Conservation (phyloP, 345 rosid species). For the Odontarrhena argentea region DNA sequence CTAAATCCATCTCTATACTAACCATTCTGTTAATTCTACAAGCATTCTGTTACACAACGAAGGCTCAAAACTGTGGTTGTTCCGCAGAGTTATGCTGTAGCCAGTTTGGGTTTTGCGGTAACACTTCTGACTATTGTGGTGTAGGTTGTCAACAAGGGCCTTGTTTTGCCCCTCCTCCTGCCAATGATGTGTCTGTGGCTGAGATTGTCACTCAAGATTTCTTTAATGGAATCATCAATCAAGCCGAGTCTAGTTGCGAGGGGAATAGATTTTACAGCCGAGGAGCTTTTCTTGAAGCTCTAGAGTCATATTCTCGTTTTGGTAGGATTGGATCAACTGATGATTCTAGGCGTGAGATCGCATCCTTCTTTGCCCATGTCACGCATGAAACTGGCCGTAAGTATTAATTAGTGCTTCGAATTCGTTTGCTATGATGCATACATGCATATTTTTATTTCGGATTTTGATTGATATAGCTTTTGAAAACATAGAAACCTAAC, state of each 20-base stretch:
- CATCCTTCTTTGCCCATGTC: constrained; percentile 79
- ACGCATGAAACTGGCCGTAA: constrained; percentile 89
- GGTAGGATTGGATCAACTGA: constrained; percentile 55
- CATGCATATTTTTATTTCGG: background rate
- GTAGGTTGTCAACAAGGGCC: constrained; percentile 63
- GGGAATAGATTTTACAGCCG: constrained; percentile 68
- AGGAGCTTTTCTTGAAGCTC: constrained; percentile 58
- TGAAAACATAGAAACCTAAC: too few relatives aligned
- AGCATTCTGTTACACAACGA: constrained; percentile 8
- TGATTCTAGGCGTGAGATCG: constrained; percentile 70
- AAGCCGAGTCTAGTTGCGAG: constrained; percentile 51
- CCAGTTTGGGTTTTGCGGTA: constrained; percentile 49
- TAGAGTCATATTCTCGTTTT: constrained; percentile 49
- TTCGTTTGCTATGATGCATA: background rate
- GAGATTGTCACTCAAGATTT: constrained; percentile 50
- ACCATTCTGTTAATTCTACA: constrained; percentile 31
- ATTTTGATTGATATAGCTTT: too few relatives aligned
- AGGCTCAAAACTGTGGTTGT: constrained; percentile 50
- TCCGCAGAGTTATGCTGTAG: constrained; percentile 51
- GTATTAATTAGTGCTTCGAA: constrained; percentile 10
- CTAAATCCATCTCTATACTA: constrained; percentile 28
- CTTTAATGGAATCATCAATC: constrained; percentile 57
- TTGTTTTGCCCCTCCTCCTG: constrained; percentile 48
- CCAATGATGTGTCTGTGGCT: constrained; percentile 45
- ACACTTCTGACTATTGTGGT: constrained; percentile 48